Base-by-base conservation (phyloP, 2,329 filamentous ascomycete species). In the Thelonectria blattea region DNA sequence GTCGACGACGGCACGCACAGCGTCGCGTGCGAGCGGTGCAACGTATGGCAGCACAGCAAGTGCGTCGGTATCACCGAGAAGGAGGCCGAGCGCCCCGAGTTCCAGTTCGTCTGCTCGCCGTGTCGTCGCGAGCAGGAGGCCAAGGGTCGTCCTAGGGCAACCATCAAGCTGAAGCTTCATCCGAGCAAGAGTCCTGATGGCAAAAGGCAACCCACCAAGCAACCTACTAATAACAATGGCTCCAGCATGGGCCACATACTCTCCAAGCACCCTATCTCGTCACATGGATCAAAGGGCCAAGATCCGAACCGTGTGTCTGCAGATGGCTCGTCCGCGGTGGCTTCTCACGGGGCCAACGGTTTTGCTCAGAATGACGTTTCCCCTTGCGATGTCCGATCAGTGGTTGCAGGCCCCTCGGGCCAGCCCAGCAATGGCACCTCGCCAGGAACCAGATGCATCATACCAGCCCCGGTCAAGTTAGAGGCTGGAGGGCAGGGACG, bases 1-100 rank as follows among this genome's bases (percentile, higher is more conserved):
- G 91, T 97, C 60, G 95, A 99, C 70, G 95, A 98, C 73, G 95
- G 95, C 37, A 90, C 92, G 8, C 93, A 97, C 73, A 97, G 93
- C 73, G 88, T 99, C 65, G 91, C 93, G 27, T 99, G 95, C 77
- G 95, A 99, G 73, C 88, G 84, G 67, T 99, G 95, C 80, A 96
- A 90, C 72, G 89, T 96, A 49, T 99, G 95, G 95, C 94, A 98
- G 74, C 95, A 99, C 73, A 96, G 93, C 81, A 92, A 91, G 70
- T 99, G 95, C 72, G 85, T 97, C 61, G 90, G 89, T 42, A 91
- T 98, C 64, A 85, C 85, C 47, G 86, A 96, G 69, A 80, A 84
- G 61, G 90, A 93, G 63, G 93, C 93, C 1, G 94, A 97, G 65
- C 83, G 88, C 48, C 87, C 92, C 1, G 91, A 96, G 66, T 98